Evolutionary conservation across 805 yeast species (phyloP).

Genomic region (Starmerella floricola): DNA sequence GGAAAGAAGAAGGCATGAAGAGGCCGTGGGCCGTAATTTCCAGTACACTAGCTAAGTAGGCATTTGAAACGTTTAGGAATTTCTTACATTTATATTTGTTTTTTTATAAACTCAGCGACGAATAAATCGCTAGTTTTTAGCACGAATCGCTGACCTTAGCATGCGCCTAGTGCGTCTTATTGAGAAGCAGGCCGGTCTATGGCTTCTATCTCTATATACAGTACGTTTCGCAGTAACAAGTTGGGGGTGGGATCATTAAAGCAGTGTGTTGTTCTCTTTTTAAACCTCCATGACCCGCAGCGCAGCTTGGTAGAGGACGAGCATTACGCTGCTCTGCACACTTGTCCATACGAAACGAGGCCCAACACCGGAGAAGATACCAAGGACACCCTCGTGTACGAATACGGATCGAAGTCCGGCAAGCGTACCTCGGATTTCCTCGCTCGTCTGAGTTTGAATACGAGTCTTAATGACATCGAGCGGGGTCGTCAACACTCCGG

Average conservation of each 20-base stretch:
- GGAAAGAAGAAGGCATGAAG: slow-evolving; percentile 64
- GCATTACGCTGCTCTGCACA: slow-evolving; percentile 87
- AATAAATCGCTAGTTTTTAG: too few species aligned
- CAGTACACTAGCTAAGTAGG: too few species aligned
- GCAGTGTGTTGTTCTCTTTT: too few species aligned
- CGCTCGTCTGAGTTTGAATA: slow-evolving; percentile 65
- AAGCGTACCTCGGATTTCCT: slow-evolving; percentile 36
- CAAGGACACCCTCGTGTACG: slow-evolving; percentile 59
- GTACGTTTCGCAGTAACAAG: too few species aligned
- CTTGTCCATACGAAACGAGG: slow-evolving; percentile 97
- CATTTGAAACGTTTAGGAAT: slow-evolving; percentile 1
- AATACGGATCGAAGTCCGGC: slow-evolving; percentile 47
- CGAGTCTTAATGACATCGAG: slow-evolving; percentile 85
- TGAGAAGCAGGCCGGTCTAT: too few species aligned
- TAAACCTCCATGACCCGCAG: slow-evolving; percentile 37
- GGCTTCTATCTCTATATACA: too few species aligned
- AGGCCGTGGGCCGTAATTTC: too few species aligned
- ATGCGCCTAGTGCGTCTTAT: too few species aligned
- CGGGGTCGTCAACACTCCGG: slow-evolving; percentile 83
- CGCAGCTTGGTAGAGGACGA: slow-evolving; percentile 70
- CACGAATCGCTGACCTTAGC: too few species aligned
- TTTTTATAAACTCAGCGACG: too few species aligned
- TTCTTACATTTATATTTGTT: too few species aligned
- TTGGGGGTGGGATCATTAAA: too few species aligned
- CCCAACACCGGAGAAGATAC: slow-evolving; percentile 87